A percentile compares a stretch with the other conserved stretches of the same genome.
These are phyloP conservation scores for Neckera pumila DNA, from an alignment of 225 moss, liverwort and hornwort genomes.

Conservation along the genomic window DNA sequence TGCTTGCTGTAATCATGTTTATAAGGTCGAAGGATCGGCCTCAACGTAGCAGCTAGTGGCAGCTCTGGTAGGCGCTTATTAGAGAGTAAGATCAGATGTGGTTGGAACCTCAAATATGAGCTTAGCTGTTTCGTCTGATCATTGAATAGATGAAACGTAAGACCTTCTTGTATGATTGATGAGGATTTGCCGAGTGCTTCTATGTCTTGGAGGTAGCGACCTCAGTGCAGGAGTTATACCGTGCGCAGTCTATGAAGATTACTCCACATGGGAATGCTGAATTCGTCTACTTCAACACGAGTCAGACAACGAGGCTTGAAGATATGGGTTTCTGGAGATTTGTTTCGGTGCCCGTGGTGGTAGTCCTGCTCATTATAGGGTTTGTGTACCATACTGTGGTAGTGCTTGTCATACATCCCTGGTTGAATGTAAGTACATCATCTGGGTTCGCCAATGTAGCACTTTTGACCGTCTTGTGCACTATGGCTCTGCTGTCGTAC, in stretches of 20 bases:
- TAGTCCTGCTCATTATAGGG: conserved; percentile 68
- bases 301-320: conserved; percentile 6
- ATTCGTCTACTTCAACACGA: not conserved
- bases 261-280: conserved; percentile 28
- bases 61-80: not conserved
- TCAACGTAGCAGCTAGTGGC: not conserved
- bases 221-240: not conserved
- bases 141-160: not conserved
- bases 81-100: not conserved
- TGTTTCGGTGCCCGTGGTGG: conserved; percentile 75
- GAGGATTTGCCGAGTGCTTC: not conserved
- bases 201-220: conserved; percentile 1
- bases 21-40: not conserved
- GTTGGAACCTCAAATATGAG: not conserved
- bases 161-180: conserved; percentile 1
- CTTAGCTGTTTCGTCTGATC: not conserved
- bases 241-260: conserved; percentile 21
- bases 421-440: conserved; percentile 67
- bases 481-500: conserved; percentile 75
- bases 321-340: conserved; percentile 81
- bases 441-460: conserved; percentile 74
- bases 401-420: conserved; percentile 81
- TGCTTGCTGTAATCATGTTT: not conserved
- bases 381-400: conserved; percentile 89
- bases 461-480: conserved; percentile 60